Base-by-base conservation (phyloP, 176 grass and related monocot species). In the Hordeum marinum region DNA sequence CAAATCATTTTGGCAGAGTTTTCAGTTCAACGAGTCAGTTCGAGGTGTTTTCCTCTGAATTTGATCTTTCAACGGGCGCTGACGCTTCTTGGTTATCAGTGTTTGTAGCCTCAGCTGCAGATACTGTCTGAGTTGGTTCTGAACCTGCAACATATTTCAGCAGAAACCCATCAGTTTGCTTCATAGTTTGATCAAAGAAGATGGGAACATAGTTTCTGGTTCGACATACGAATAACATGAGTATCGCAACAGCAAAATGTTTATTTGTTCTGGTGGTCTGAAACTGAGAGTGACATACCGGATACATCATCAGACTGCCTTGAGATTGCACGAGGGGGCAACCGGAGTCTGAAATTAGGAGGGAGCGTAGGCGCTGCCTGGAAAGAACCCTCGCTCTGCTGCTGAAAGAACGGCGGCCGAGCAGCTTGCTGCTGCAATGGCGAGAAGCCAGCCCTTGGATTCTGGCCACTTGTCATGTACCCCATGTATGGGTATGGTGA, bases 281-380 rank as follows among this genome's bases (percentile, higher is more conserved):
- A 1, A 55, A 45, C 43, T 73, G 34, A 43, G 7, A 82, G 48
- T 80, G 63, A 45, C 86, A 65, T 90, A 94, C 94, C 85, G 7
- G 77, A 50, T 39, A 67, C 76, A 76, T 86, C 87, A 45, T 84
- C 76, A 48, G 67, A 21, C 82, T 88, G 91, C 46, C 81, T 88
- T 75, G 89, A 83, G 4, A 83, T 41, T 63, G 88, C 88, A 86
- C 81, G 91, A 68, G 91, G 86, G 8, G 96, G 96, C 43, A 85
- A 68, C 77, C 94, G 96, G 70, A 96, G 93, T 65, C 82, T 94
- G 75, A 96, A 95, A 76, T 86, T 76, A 55, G 85, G 63, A 21
- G 91, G 87, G 39, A 90, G 90, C 3, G 91, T 90, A 60, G 91
- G 83, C 12, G 73, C 75, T 11, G 87, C 4, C 14, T 70, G 68